A percentile compares a stretch with the other conserved stretches of the same genome.
Conservation (phyloP, 331 rosid species). For the Pyrus hybrid region DNA sequence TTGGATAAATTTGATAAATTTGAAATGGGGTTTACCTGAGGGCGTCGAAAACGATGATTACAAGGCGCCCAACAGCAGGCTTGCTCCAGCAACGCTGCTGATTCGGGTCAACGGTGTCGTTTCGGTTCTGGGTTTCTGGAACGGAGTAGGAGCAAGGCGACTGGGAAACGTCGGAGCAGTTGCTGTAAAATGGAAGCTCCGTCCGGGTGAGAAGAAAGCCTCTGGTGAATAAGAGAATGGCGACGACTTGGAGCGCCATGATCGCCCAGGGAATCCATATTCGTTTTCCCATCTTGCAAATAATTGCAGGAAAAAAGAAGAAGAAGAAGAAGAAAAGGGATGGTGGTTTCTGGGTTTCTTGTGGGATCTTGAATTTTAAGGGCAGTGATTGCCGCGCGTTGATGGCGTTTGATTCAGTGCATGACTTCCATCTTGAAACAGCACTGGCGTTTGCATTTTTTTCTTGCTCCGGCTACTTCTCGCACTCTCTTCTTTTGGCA, state of each 20-base stretch:
- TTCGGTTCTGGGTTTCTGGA: neutral
- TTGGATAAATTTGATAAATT: neutral
- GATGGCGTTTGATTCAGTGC: neutral
- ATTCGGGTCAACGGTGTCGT: neutral
- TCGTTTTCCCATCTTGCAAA: conserved; percentile 20
- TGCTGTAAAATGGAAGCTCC: conserved; percentile 77
- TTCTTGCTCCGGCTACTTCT: too few relatives aligned
- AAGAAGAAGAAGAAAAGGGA: neutral
- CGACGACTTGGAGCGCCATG: conserved; percentile 46
- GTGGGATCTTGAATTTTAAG: neutral
- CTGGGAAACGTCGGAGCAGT: conserved; percentile 52
- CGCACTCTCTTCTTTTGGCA: neutral
- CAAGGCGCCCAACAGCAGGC: conserved; percentile 53
- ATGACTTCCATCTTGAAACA: too few relatives aligned
- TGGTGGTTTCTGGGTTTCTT: neutral
- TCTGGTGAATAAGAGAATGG: conserved; percentile 60
- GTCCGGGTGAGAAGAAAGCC: conserved; percentile 94
- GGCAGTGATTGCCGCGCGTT: neutral
- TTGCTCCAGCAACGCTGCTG: conserved; percentile 61
- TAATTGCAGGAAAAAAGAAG: neutral
- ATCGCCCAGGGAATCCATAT: conserved; percentile 59
- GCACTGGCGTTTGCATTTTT: too few relatives aligned
- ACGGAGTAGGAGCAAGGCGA: conserved; percentile 48
- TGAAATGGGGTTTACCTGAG: conserved; percentile 36
- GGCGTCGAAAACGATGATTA: conserved; percentile 76